phyloP scores from a whole-genome alignment of 352 stramenopile genomes.

The Phytophthora megakarya region DNA sequence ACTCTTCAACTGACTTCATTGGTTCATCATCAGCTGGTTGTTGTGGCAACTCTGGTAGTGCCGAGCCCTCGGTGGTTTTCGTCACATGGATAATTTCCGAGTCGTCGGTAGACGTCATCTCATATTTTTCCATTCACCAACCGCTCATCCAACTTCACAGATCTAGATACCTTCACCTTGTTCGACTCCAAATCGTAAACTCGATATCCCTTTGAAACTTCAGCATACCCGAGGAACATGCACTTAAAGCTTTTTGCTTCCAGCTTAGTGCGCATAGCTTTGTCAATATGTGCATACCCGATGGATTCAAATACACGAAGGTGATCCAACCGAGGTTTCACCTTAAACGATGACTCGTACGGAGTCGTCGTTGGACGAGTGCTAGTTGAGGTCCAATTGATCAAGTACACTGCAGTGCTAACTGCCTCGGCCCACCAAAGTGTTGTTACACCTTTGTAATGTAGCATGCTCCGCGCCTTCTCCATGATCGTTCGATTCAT shows the following conservation, averaged over 20 bases:
- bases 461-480: too few relatives aligned
- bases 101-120: neutral
- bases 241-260: too few relatives aligned
- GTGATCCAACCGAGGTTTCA: too few relatives aligned
- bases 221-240: too few relatives aligned
- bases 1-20: neutral
- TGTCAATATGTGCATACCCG: too few relatives aligned
- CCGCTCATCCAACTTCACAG: conserved; percentile 27
- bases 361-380: too few relatives aligned
- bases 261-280: too few relatives aligned
- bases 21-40: neutral
- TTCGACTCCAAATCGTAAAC: conserved; percentile 20
- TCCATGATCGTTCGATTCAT: conserved; percentile 22
- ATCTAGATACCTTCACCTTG: conserved; percentile 20
- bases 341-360: too few relatives aligned
- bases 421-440: conserved; percentile 39
- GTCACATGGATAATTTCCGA: conserved; percentile 1
- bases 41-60: conserved; percentile 2
- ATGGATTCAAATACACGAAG: too few relatives aligned
- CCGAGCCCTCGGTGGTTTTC: conserved; percentile 2
- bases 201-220: conserved; percentile 25
- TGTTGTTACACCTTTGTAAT: too few relatives aligned
- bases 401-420: too few relatives aligned
- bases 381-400: too few relatives aligned
- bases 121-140: conserved; percentile 20